These are phyloP conservation scores for Pogostemon cablin DNA, from an alignment of 257 asterid genomes.

Conservation along the genomic window DNA sequence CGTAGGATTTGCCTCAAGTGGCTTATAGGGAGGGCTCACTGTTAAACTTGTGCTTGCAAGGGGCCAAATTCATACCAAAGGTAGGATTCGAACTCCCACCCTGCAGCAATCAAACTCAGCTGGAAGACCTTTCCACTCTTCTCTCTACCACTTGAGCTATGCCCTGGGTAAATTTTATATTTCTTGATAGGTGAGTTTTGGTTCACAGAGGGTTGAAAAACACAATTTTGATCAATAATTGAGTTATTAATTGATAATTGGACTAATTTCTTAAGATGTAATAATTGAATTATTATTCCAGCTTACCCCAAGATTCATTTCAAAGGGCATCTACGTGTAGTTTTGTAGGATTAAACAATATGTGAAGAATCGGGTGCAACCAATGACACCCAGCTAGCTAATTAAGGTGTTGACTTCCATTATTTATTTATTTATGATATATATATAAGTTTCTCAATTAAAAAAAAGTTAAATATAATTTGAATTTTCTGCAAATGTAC, in stretches of 20 bases:
- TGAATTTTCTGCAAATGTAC: slow-evolving; percentile 13
- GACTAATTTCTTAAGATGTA: neutral
- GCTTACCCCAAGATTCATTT: slow-evolving; percentile 77
- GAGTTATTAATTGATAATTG: slow-evolving; percentile 33
- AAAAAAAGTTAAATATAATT: neutral
- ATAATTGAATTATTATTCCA: slow-evolving; percentile 30
- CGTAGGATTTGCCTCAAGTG: too few species aligned
- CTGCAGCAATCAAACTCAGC: too few species aligned
- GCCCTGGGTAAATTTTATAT: neutral
- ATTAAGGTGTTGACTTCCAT: slow-evolving; percentile 38
- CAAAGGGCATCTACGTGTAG: slow-evolving; percentile 65
- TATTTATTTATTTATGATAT: neutral
- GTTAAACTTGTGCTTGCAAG: too few species aligned
- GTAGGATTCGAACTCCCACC: too few species aligned
- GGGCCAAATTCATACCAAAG: too few species aligned
- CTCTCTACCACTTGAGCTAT: too few species aligned
- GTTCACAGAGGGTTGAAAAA: slow-evolving; percentile 42
- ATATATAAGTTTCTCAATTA: neutral
- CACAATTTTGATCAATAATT: slow-evolving; percentile 46
- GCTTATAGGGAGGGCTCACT: too few species aligned
- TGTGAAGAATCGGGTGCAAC: neutral
- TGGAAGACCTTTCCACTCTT: too few species aligned
- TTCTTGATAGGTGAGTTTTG: slow-evolving; percentile 38
- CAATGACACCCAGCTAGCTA: slow-evolving; percentile 23
- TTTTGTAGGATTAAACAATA: slow-evolving; percentile 38